phyloP scores from a whole-genome alignment of 2,329 filamentous ascomycete genomes.

The Aspergillus transmontanensis region DNA sequence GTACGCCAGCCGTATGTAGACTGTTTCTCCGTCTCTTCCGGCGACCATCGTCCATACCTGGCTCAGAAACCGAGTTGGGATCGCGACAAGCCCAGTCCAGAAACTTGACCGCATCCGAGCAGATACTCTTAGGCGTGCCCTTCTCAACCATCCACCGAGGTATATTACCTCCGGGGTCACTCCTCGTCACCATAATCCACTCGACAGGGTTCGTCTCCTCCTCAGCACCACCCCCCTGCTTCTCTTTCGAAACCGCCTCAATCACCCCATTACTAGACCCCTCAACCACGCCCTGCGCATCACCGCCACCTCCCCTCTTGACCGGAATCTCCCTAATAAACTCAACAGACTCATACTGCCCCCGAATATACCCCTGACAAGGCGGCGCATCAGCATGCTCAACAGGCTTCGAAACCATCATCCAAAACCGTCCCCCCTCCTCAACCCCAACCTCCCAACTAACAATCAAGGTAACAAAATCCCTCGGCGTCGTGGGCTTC shows the following conservation, averaged over 20 bases:
- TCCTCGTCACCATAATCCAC: conserved; percentile 91
- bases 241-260: background rate
- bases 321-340: conserved; percentile 78
- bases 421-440: conserved; percentile 65
- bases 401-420: conserved; percentile 86
- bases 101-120: conserved; percentile 78
- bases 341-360: conserved; percentile 89
- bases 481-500: conserved; percentile 81
- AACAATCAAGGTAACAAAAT: conserved; percentile 80
- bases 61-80: conserved; percentile 46
- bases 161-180: conserved; percentile 84
- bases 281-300: background rate
- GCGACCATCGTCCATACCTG: background rate
- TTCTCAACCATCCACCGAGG: conserved; percentile 90
- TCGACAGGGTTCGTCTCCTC: conserved; percentile 68
- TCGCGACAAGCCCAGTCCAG: conserved; percentile 71
- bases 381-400: conserved; percentile 72
- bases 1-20: conserved; percentile 2
- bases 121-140: conserved; percentile 79
- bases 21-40: conserved; percentile 4
- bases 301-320: conserved; percentile 9
- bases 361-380: conserved; percentile 74
- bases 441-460: conserved; percentile 54
- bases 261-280: conserved; percentile 12
- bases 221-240: conserved; percentile 34